These are phyloP conservation scores for Annulohypoxylon moriforme DNA, from an alignment of 495 filamentous ascomycete species.

Conservation along the genomic window DNA sequence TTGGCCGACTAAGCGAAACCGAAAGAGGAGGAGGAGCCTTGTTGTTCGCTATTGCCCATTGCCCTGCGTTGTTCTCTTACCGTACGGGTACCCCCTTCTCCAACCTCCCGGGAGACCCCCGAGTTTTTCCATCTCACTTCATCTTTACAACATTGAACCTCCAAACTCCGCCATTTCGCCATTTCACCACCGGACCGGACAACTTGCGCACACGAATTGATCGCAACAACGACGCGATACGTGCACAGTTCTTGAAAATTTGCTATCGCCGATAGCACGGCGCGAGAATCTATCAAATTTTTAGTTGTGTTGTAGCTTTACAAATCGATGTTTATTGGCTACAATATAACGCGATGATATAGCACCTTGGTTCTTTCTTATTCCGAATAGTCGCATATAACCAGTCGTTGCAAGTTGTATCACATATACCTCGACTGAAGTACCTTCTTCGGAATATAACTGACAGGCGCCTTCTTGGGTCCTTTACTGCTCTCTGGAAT, in stretches of 20 bases:
- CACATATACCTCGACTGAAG: not conserved
- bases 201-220: conserved; percentile 36
- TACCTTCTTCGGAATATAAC: not conserved
- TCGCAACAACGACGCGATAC: conserved; percentile 13
- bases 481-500: not conserved
- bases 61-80: not conserved
- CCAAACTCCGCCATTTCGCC: too few relatives aligned
- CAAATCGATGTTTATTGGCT: conserved; percentile 25
- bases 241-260: conserved; percentile 14
- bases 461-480: conserved; percentile 18
- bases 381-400: conserved; percentile 20
- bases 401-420: not conserved
- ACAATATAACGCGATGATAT: conserved; percentile 34
- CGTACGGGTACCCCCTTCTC: not conserved
- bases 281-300: conserved; percentile 1
- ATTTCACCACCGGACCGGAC: conserved; percentile 24
- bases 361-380: conserved; percentile 16
- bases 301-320: conserved; percentile 14
- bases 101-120: conserved; percentile 22
- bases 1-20: conserved; percentile 36
- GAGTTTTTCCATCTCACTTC: conserved; percentile 29
- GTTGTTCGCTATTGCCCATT: conserved; percentile 28
- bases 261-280: conserved; percentile 17
- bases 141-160: conserved; percentile 22
- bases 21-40: conserved; percentile 12